Percentiles rank a stretch among this genome's conserved stretches.
Conservation (phyloP, 176 grass and related monocot genomes). For the Aegilops umbellulata region DNA sequence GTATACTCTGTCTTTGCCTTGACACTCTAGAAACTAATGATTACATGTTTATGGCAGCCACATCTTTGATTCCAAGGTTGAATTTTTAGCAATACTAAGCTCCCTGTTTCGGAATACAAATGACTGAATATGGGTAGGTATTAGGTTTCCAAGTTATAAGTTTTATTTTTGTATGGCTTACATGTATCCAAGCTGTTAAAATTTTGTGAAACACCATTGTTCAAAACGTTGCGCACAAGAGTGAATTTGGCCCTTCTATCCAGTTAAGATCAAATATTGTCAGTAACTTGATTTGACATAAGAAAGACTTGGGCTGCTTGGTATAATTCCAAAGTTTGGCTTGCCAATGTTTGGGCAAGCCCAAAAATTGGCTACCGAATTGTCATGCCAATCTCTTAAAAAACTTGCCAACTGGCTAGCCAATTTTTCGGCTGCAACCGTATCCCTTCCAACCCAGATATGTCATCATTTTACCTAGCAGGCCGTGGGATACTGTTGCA, state of each 20-base stretch:
- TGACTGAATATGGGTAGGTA: not conserved
- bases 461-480: not conserved
- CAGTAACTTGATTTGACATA: not conserved
- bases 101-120: not conserved
- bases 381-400: not conserved
- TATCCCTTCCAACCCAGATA: conserved; percentile 5
- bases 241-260: not conserved
- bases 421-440: not conserved
- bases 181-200: not conserved
- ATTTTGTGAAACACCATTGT: not conserved
- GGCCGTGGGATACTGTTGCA: not conserved
- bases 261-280: not conserved
- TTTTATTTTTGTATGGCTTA: not conserved
- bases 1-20: not conserved
- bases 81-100: conserved; percentile 5
- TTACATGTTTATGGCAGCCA: not conserved
- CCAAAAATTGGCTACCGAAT: not conserved
- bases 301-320: conserved; percentile 4
- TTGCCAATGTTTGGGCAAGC: not conserved
- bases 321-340: not conserved
- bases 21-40: not conserved
- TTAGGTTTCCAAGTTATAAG: conserved; percentile 4
- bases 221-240: not conserved
- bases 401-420: not conserved
- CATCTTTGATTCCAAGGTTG: not conserved